phyloP scores from a whole-genome alignment of 495 filamentous ascomycete genomes.

The Talaromyces proteolyticus region DNA sequence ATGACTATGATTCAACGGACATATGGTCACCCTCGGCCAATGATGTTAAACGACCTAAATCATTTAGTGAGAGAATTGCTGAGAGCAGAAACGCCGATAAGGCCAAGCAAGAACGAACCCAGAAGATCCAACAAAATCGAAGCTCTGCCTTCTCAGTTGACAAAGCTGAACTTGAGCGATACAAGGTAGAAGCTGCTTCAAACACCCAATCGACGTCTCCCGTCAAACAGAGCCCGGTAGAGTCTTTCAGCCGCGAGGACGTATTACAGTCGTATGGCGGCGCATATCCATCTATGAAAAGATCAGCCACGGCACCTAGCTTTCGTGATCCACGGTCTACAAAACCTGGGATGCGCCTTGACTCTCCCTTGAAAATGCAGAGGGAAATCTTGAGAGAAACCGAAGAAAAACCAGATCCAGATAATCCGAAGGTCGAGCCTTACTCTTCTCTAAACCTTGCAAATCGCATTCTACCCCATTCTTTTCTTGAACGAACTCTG shows the following conservation, averaged over 20 bases:
- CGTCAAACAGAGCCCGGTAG: conserved; percentile 35
- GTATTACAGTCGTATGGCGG: conserved; percentile 44
- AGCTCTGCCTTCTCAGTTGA: conserved; percentile 69
- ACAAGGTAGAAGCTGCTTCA: conserved; percentile 54
- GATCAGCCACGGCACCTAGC: conserved; percentile 49
- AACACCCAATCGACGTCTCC: conserved; percentile 26
- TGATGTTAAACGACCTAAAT: conserved; percentile 46
- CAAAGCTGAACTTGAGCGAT: conserved; percentile 57
- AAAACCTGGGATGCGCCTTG: neutral
- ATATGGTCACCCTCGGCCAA: conserved; percentile 22
- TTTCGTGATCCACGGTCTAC: conserved; percentile 21
- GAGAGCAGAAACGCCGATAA: conserved; percentile 50
- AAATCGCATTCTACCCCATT: conserved; percentile 80
- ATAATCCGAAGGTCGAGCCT: conserved; percentile 63
- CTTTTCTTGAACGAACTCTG: conserved; percentile 67
- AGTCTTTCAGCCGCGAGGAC: conserved; percentile 57
- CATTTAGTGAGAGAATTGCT: conserved; percentile 83
- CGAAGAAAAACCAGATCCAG: conserved; percentile 15
- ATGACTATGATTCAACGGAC: conserved; percentile 16
- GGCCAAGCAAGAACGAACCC: conserved; percentile 39
- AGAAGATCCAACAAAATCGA: conserved; percentile 53
- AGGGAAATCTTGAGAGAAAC: conserved; percentile 15
- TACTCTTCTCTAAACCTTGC: conserved; percentile 83
- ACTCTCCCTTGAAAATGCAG: conserved; percentile 6
- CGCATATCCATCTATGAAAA: conserved; percentile 26